Evolutionary conservation across 495 filamentous ascomycete species (phyloP).

Genomic region (Friedmanniomyces endolithicus): DNA sequence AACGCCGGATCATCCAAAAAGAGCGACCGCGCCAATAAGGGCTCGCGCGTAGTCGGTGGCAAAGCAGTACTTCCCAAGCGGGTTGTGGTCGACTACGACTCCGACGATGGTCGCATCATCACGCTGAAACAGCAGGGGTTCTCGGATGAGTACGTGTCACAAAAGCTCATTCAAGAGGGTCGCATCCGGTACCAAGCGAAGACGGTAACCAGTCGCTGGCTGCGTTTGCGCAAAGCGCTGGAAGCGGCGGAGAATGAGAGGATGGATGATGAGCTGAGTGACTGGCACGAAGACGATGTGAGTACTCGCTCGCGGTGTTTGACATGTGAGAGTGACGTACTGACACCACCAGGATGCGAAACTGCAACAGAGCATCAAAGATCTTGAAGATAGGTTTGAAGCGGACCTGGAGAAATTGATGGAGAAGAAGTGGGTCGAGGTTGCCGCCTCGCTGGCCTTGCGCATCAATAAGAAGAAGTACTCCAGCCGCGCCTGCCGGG

Average conservation of each 20-base stretch:
- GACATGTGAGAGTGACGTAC: not conserved
- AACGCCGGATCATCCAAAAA: not conserved
- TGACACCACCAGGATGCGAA: slow-evolving; percentile 21
- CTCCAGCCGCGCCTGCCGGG: slow-evolving; percentile 23
- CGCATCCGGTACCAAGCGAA: slow-evolving; percentile 26
- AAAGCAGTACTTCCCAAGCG: slow-evolving; percentile 4
- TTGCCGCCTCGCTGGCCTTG: slow-evolving; percentile 17
- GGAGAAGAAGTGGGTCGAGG: slow-evolving; percentile 21
- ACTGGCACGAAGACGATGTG: slow-evolving; percentile 33
- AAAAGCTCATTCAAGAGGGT: slow-evolving; percentile 25
- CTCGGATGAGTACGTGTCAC: slow-evolving; percentile 23
- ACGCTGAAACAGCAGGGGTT: slow-evolving; percentile 28
- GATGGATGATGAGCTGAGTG: slow-evolving; percentile 28
- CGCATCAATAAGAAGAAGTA: slow-evolving; percentile 22
- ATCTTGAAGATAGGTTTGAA: slow-evolving; percentile 18
- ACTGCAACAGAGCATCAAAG: slow-evolving; percentile 19
- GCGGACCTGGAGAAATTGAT: slow-evolving; percentile 20
- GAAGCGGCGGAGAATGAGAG: slow-evolving; percentile 24
- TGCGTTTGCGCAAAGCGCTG: slow-evolving; percentile 24
- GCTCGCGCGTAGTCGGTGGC: not conserved
- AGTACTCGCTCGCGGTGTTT: not conserved
- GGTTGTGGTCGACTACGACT: slow-evolving; percentile 7
- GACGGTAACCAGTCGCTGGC: slow-evolving; percentile 31
- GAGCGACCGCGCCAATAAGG: not conserved
- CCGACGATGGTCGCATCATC: slow-evolving; percentile 30